Conservation (phyloP, 2,329 filamentous ascomycete genomes). For the Cladophialophora bantiana region DNA sequence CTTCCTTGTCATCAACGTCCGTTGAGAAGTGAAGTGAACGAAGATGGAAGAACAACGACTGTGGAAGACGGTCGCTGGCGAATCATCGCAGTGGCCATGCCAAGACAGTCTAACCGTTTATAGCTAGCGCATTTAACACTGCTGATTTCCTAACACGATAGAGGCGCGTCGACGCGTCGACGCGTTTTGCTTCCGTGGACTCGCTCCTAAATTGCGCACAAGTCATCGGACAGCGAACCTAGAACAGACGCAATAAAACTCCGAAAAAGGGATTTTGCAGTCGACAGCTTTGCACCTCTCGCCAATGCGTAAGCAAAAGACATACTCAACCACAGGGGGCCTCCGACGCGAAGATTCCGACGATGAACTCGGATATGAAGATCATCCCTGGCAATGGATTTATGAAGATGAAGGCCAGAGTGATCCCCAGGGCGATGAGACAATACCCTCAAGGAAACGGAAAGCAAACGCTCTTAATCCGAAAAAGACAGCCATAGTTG, state of each 20-base stretch:
- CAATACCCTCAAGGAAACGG: slow-evolving; percentile 39
- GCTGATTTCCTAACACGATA: slow-evolving; percentile 11
- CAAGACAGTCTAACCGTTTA: not conserved
- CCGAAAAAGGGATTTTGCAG: too few relatives aligned
- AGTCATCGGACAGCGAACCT: not conserved
- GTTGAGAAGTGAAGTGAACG: not conserved
- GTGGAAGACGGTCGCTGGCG: not conserved
- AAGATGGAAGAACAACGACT: not conserved
- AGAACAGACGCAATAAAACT: not conserved
- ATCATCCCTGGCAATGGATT: slow-evolving; percentile 80
- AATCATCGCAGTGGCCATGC: not conserved
- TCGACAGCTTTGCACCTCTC: not conserved
- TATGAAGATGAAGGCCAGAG: slow-evolving; percentile 58
- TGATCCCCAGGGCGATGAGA: slow-evolving; percentile 20
- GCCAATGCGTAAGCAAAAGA: slow-evolving; percentile 42
- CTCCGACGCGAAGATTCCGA: slow-evolving; percentile 81
- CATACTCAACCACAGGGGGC: slow-evolving; percentile 65
- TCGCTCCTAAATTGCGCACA: not conserved
- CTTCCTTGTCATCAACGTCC: not conserved
- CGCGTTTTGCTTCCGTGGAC: not conserved
- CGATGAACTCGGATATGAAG: slow-evolving; percentile 79
- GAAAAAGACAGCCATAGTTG: slow-evolving; percentile 65
- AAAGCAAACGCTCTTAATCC: slow-evolving; percentile 37
- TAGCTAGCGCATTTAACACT: not conserved
- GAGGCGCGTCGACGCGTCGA: not conserved